Conservation (phyloP, 257 asterid species). For the Salvia hispanica region DNA sequence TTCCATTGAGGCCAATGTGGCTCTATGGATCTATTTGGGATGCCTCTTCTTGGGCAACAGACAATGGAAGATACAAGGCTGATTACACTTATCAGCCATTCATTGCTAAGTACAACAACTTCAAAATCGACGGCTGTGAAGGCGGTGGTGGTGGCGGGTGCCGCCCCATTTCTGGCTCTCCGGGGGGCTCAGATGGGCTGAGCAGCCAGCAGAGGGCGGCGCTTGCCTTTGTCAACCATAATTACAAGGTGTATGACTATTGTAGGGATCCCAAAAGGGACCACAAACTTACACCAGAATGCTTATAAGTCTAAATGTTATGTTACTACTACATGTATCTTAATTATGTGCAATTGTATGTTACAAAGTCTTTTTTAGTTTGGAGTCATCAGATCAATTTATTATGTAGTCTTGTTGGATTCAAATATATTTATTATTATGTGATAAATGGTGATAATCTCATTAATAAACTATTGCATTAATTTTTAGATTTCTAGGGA, state of each 20-base stretch:
- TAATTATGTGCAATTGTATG: too few species aligned
- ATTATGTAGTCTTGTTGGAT: too few species aligned
- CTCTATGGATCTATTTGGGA: constrained; percentile 91
- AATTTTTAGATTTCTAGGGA: too few species aligned
- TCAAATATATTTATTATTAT: too few species aligned
- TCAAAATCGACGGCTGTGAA: constrained; percentile 60
- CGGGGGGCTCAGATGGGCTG: constrained; percentile 46
- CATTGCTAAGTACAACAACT: constrained; percentile 53
- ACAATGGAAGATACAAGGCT: constrained; percentile 69
- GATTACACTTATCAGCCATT: constrained; percentile 73
- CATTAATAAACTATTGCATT: too few species aligned
- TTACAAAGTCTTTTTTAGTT: too few species aligned
- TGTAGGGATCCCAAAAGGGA: constrained; percentile 59
- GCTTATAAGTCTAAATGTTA: too few species aligned
- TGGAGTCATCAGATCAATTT: too few species aligned
- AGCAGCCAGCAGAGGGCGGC: constrained; percentile 65
- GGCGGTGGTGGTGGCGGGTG: constrained; percentile 37
- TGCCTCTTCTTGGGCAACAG: constrained; percentile 97
- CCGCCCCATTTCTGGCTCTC: constrained; percentile 47
- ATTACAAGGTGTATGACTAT: constrained; percentile 67
- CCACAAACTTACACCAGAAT: constrained; percentile 63
- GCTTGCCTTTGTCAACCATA: constrained; percentile 54
- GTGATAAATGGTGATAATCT: too few species aligned
- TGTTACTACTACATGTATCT: too few species aligned
- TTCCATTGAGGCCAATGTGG: constrained; percentile 79